These are phyloP conservation scores for Lactifluus volemus DNA, from an alignment of 768 basidiomycete genomes.

Conservation along the genomic window DNA sequence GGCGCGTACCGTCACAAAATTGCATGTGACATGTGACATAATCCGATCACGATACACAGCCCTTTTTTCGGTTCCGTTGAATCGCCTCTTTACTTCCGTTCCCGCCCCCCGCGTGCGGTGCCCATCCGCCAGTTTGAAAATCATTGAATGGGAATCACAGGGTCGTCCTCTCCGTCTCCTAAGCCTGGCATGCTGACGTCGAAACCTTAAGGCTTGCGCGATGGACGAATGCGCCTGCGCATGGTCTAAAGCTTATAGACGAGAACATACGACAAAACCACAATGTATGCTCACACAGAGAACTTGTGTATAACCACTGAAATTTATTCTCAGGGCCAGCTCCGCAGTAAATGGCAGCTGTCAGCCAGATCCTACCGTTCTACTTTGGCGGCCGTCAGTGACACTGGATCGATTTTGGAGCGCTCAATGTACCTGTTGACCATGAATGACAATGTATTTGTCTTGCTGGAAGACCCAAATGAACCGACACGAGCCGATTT, in stretches of 20 bases:
- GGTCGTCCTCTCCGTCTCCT: conserved; percentile 1
- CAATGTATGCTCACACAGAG: conserved; percentile 36
- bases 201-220: conserved; percentile 49
- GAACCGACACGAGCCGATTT: conserved; percentile 63
- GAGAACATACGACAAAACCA: conserved; percentile 67
- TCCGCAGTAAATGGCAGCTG: conserved; percentile 58
- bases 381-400: conserved; percentile 48
- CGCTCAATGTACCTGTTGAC: conserved; percentile 69
- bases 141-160: conserved; percentile 19
- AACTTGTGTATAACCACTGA: conserved; percentile 12
- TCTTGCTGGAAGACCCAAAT: conserved; percentile 65
- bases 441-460: conserved; percentile 75
- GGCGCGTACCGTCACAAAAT: background rate
- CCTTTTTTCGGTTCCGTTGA: background rate
- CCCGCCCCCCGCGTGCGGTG: background rate
- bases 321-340: conserved; percentile 40
- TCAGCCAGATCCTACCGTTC: conserved; percentile 69
- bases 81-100: no score
- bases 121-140: background rate
- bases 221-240: conserved; percentile 75
- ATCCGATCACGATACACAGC: background rate
- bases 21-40: background rate
- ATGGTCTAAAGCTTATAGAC: conserved; percentile 56
- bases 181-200: background rate
- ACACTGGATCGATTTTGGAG: conserved; percentile 44